Percentiles rank a stretch among this genome's conserved stretches.
Conservation (phyloP, 2,329 filamentous ascomycete species). For the Neocucurbitaria cava region DNA sequence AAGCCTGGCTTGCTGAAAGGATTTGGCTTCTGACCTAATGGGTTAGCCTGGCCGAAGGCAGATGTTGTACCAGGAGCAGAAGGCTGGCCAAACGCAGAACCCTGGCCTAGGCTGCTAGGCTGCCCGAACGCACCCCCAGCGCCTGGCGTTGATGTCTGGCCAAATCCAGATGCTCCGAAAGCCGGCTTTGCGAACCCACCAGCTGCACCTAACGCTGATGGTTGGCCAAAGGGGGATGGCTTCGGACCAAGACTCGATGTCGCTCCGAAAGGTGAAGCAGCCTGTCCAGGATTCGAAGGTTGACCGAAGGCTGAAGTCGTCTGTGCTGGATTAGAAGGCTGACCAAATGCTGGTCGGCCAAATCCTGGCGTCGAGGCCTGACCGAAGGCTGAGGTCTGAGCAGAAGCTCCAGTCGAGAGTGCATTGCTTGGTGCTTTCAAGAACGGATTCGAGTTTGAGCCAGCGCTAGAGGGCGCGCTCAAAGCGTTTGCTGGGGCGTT, state of each 20-base stretch:
- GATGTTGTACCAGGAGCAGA: conserved; percentile 36
- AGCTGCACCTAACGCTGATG: conserved; percentile 33
- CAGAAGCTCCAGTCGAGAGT: not conserved
- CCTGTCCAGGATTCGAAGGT: conserved; percentile 21
- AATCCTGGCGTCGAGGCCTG: conserved; percentile 38
- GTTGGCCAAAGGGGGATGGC: conserved; percentile 40
- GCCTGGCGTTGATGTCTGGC: conserved; percentile 46
- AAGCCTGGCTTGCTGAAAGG: conserved; percentile 54
- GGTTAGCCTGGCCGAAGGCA: conserved; percentile 42
- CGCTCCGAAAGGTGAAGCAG: conserved; percentile 49
- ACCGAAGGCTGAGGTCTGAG: conserved; percentile 45
- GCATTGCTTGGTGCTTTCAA: conserved; percentile 18
- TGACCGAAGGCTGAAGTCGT: conserved; percentile 33
- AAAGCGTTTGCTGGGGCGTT: conserved; percentile 8
- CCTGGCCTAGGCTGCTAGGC: conserved; percentile 16
- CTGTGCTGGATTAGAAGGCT: conserved; percentile 38
- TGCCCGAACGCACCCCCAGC: conserved; percentile 30
- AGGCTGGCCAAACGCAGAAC: conserved; percentile 45
- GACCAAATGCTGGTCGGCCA: conserved; percentile 45
- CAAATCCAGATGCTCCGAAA: conserved; percentile 43
- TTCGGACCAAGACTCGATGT: conserved; percentile 37
- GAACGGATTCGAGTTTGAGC: conserved; percentile 32
- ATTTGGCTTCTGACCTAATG: conserved; percentile 32
- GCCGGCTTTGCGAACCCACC: conserved; percentile 52
- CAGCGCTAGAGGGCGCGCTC: conserved; percentile 8